Evolutionary conservation across 257 asterid species (phyloP), one percentile per base, ranked within the genome.

Genomic region (Nyctanthes arbortristis): DNA sequence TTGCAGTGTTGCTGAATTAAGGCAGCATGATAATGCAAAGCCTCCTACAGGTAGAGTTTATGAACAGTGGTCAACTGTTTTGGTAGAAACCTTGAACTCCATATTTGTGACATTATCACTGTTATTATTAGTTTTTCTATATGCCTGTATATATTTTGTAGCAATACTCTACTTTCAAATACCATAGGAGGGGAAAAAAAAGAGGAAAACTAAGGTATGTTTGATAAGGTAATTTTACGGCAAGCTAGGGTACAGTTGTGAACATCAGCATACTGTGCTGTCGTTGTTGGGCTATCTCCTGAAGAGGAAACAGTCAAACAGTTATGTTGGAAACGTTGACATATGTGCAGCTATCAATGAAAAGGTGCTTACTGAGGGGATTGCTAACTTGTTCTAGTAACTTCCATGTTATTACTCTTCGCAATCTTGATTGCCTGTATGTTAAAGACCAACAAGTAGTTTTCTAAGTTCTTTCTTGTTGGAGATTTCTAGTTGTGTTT

Each of bases 211-310:
- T 5, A 4, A 0, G 29, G n/a, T 4, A 7, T 54, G 8, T 45
- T 45, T n/a, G 22, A 49, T 30, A 12, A 13, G 33, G n/a, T 70
- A 34, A 3, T 32, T 45, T 55, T 78, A 78, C 79, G 79, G 47
- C 77, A 65, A 45, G 77, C 62, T 14, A 78, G 22, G 63, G 58
- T 78, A 16, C 40, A 12, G 27, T 74, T 20, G 20, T 47, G 36
- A 40, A 78, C 70, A 1, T 18, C 22, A 5, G 36, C 75, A 22
- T 78, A 65, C 10, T 66, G 75, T 74, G 25, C 83, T 74, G 3
- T 74, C 79, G 0, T 79, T 74, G 29, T 74, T 78, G 79, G 77
- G 24, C 83, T 78, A 3, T 78, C 27, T 7, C 9, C 67, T 0
- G 82, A 79, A 49, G 82, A 73, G 4, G 36, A 25, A 0, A 34